Evolutionary conservation across 192 early-diverging fungal species (phyloP), one percentile per base, ranked within the genome.

Genomic region (Geranomyces michiganensis): DNA sequence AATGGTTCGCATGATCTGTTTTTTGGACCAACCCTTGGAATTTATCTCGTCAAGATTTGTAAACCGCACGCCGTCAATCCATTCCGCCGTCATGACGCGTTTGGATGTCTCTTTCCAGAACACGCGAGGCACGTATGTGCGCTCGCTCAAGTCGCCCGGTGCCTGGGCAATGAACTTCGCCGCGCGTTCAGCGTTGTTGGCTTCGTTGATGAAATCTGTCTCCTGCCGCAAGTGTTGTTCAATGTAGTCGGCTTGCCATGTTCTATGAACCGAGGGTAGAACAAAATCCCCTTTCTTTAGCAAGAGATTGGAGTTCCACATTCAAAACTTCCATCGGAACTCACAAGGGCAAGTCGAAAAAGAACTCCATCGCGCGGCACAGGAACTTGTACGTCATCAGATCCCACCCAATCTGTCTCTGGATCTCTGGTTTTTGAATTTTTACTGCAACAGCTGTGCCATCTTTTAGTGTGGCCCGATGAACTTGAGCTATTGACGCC

Each of bases 401-500:
- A 75, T 98, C 96, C 86, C 89, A 90, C 41, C 82, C 87, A 29
- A 96, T 94, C 77, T 98, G 96, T 32, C 84, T 70, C 56, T 69
- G 75, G 41, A 97, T 94, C 68, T 90, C 92, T 0, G 94, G 96
- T 67, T 96, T 97, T 67, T 97, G 96, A 5, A 97, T 82, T 81
- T 97, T 97, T 29, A 97, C 93, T 0, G 96, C 96, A 7, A 97
- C 93, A 0, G 64, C 56, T 17, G 70, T 68, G 13, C 90, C 89
- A 44, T 85, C 84, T n/a, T 81, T 79, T 9, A 93, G 74, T 21
- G 74, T 84, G 1, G 92, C 93, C n/a, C 83, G 85, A 67, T 98
- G 96, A 6, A 98, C 96, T 71, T 96, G 94, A 0, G 94, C 96
- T 56, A 98, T 92, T n/a, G 94, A 96, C 0, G 96, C 96, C 8